These are phyloP conservation scores for Scytalidium lignicola DNA, from an alignment of 2,329 filamentous ascomycete genomes.

Conservation along the genomic window DNA sequence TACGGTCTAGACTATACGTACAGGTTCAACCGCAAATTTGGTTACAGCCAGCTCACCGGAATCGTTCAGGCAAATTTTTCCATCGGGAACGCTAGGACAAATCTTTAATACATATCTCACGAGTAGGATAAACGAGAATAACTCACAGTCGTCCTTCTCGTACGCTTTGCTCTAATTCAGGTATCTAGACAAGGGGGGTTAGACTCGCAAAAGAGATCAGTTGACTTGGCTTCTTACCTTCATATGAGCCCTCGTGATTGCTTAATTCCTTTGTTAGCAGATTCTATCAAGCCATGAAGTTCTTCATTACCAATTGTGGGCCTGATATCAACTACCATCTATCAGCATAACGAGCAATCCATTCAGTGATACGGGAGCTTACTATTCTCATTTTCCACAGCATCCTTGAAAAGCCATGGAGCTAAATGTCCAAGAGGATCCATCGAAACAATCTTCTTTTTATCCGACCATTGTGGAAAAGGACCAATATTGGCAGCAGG, in stretches of 20 bases:
- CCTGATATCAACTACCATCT: conserved; percentile 28
- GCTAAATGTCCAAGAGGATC: conserved; percentile 87
- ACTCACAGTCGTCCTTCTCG: conserved; percentile 65
- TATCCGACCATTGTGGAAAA: conserved; percentile 83
- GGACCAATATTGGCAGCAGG: conserved; percentile 86
- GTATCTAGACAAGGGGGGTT: conserved; percentile 46
- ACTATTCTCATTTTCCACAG: conserved; percentile 70
- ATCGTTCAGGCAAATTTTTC: conserved; percentile 83
- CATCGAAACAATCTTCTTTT: conserved; percentile 95
- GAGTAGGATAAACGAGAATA: not conserved
- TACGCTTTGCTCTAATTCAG: conserved; percentile 88
- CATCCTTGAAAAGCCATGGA: conserved; percentile 76
- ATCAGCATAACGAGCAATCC: conserved; percentile 13
- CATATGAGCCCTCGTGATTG: conserved; percentile 31
- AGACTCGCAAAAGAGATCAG: not conserved
- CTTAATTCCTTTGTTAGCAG: conserved; percentile 16
- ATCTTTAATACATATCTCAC: conserved; percentile 8
- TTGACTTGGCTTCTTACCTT: conserved; percentile 18
- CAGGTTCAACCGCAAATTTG: conserved; percentile 97
- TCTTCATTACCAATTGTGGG: conserved; percentile 27
- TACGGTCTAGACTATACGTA: conserved; percentile 64
- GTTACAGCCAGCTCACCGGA: conserved; percentile 85
- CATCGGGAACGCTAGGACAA: conserved; percentile 48
- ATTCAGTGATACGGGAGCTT: conserved; percentile 13
- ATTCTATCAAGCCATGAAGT: not conserved